Percentiles rank a stretch among this genome's conserved stretches.
Evolutionary conservation across 129 eudicot species (phyloP).

Genomic region (Centrapalus pauciflorus): DNA sequence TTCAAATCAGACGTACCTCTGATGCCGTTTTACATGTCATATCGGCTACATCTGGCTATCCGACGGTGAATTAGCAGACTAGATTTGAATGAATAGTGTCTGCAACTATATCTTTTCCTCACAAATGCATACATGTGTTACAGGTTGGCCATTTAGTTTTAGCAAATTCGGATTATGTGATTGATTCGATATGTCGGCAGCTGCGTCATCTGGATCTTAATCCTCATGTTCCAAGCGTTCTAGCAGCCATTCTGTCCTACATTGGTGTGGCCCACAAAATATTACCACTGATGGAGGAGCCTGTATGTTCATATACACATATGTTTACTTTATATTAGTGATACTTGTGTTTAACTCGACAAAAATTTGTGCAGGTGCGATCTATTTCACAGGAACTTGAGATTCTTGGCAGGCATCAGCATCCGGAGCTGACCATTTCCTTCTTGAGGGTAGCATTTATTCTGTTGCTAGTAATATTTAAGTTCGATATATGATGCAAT

Average conservation of each 20-base stretch:
- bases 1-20: constrained; percentile 60
- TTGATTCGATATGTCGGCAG: constrained; percentile 81
- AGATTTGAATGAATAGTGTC: neutral
- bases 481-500: neutral
- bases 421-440: constrained; percentile 74
- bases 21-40: constrained; percentile 83
- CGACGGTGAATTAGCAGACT: constrained; percentile 49
- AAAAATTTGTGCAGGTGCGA: constrained; percentile 62
- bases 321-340: neutral
- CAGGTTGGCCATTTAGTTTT: constrained; percentile 97
- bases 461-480: neutral
- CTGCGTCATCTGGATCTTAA: constrained; percentile 92
- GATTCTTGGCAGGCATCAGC: constrained; percentile 90
- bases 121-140: constrained; percentile 5
- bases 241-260: constrained; percentile 82
- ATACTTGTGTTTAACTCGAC: constrained; percentile 14
- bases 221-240: constrained; percentile 86
- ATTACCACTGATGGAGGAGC: constrained; percentile 93
- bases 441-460: constrained; percentile 60
- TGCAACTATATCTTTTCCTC: neutral
- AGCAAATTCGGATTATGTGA: constrained; percentile 85
- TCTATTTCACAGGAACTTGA: constrained; percentile 91
- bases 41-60: constrained; percentile 64
- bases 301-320: constrained; percentile 42
- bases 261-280: constrained; percentile 85